Conservation (phyloP, 306 rosid species). For the Gillenia trifoliata region DNA sequence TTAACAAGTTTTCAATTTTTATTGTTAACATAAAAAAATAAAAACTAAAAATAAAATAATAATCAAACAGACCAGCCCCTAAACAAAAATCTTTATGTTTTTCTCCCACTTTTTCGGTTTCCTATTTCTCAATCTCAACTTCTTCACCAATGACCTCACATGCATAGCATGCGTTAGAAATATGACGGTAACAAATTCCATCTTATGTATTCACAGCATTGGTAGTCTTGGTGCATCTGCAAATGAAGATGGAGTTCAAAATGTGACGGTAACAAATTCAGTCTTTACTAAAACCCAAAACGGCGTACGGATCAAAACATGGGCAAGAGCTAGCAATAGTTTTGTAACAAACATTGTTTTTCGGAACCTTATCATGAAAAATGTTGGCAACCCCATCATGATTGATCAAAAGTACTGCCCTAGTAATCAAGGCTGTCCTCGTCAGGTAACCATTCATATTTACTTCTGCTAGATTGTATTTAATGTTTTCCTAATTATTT, state of each 20-base stretch:
- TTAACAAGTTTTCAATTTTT: too few species aligned
- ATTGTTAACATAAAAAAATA: too few species aligned
- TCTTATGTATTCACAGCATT: constrained; percentile 4
- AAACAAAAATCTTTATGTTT: too few species aligned
- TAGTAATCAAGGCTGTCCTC: constrained; percentile 9
- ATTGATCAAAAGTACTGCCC: constrained; percentile 13
- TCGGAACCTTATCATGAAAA: constrained; percentile 11
- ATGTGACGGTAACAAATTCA: constrained; percentile 3
- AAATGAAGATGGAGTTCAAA: constrained; percentile 9
- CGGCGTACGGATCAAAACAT: constrained; percentile 17
- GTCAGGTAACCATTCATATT: neutral
- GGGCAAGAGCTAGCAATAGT: constrained; percentile 8
- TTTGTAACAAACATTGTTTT: neutral
- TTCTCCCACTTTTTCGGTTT: too few species aligned
- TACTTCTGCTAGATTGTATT: neutral
- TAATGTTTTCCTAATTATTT: neutral
- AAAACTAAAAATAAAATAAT: too few species aligned
- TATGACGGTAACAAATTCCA: too few species aligned
- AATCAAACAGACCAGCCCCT: too few species aligned
- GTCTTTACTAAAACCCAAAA: constrained; percentile 15
- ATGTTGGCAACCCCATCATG: constrained; percentile 14
- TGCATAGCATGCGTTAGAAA: too few species aligned
- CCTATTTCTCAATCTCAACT: too few species aligned
- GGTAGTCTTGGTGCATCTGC: constrained; percentile 9
- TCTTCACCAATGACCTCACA: too few species aligned